Evolutionary conservation across 768 basidiomycete genomes (phyloP), one percentile per base, ranked within the genome.

Genomic region (Suillus luteus): DNA sequence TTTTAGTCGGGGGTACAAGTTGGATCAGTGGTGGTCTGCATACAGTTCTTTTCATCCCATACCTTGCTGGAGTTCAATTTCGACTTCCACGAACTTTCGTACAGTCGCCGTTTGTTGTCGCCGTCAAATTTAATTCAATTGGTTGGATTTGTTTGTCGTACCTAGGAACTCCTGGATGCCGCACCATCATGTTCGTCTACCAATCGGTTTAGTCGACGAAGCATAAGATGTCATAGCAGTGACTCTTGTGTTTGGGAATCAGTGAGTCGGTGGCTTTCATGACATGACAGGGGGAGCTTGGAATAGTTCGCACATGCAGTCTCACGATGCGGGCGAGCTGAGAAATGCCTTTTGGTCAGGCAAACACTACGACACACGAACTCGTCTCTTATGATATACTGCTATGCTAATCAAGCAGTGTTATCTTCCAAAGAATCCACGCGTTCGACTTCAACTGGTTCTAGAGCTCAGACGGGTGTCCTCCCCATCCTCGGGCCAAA

Each of bases 401-500:
- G 9, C 10, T 31, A 19, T 52, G 31, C 4, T 11, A 33, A 52
- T 52, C 9, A 19, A 52, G 9, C 17, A 31, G 31, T 17, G 0
- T 52, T 31, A 17, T 27, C 17, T 51, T 27, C 24, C n/a, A 37
- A n/a, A 55, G 2, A 48, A 55, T 14, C 14, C 22, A 52, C 11
- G 27, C 14, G n/a, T 37, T 22, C 35, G 35, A 22, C 55, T 9
- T 38, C 37, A 60, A 27, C 40, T 5, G 9, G n/a, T 8, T 24
- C 14, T 22, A 12, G 54, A 27, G 27, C 49, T 52, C 31, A 33
- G 37, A 24, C 15, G 14, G 17, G 27, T 64, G 43, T 79, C 77
- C 19, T 78, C 84, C 2, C 77, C 80, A 15, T 73, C 76, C 9
- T 72, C 65, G 2, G 86, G 87, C 87, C 87, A 88, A 68, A 89